These are phyloP conservation scores for Hepatocystis sp. DNA, from an alignment of 169 alveolate species.

Conservation along the genomic window DNA sequence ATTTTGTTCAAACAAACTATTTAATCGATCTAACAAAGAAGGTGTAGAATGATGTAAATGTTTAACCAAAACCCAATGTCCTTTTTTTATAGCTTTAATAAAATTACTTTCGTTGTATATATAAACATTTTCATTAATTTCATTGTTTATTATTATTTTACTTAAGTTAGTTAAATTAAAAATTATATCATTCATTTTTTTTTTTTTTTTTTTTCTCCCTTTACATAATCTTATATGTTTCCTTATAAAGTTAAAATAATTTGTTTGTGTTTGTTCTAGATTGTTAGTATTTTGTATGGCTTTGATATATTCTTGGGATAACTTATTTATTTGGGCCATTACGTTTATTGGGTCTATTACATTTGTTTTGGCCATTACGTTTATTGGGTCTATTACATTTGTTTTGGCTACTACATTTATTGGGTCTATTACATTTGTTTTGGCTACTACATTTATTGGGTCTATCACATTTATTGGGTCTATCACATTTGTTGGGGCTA, in stretches of 20 bases:
- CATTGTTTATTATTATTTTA: slow-evolving; percentile 22
- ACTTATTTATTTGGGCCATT: slow-evolving; percentile 6
- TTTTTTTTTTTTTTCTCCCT: not conserved
- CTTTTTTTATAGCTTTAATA: slow-evolving; percentile 91
- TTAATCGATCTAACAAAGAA: slow-evolving; percentile 94
- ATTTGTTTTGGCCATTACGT: not conserved
- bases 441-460: not conserved
- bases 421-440: not conserved
- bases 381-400: not conserved
- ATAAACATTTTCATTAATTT: slow-evolving; percentile 74
- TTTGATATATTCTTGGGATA: slow-evolving; percentile 6
- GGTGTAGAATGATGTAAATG: slow-evolving; percentile 93
- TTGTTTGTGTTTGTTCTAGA: too few relatives aligned
- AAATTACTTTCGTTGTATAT: slow-evolving; percentile 90
- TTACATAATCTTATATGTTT: not conserved
- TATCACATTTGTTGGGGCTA: not conserved
- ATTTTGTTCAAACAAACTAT: slow-evolving; percentile 93
- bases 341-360: slow-evolving; percentile 4
- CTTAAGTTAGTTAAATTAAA: slow-evolving; percentile 1
- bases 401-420: not conserved
- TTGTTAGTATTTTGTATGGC: slow-evolving; percentile 13
- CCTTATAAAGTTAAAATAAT: not conserved
- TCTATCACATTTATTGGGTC: not conserved
- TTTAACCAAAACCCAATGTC: slow-evolving; percentile 94
- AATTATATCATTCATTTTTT: slow-evolving; percentile 8